Conservation (phyloP, 192 early-diverging fungal species). For the Backusella sp. region DNA sequence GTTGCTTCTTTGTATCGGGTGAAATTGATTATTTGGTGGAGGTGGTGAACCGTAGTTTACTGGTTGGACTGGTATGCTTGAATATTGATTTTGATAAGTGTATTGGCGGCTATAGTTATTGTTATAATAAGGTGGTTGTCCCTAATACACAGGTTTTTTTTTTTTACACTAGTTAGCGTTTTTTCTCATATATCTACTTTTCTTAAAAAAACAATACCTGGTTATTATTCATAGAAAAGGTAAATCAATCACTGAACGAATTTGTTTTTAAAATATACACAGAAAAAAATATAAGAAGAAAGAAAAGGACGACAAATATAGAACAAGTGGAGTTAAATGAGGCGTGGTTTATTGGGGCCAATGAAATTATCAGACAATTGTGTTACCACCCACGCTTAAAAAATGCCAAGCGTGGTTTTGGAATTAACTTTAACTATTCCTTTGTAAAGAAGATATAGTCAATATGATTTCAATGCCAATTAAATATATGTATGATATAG, state of each 20-base stretch:
- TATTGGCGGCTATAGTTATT: not conserved
- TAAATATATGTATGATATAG: too few relatives aligned
- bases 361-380: not conserved
- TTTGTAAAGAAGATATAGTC: not conserved
- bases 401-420: not conserved
- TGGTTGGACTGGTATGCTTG: not conserved
- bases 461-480: not conserved
- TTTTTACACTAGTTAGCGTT: not conserved
- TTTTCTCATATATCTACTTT: not conserved
- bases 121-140: not conserved
- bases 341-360: not conserved
- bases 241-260: not conserved
- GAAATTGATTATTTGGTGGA: not conserved
- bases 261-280: not conserved
- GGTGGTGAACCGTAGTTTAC: not conserved
- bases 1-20: slow-evolving; percentile 5
- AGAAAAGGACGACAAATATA: not conserved
- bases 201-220: not conserved
- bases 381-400: not conserved
- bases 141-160: not conserved
- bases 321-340: not conserved
- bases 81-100: not conserved
- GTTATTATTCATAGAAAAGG: not conserved
- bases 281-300: not conserved
- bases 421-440: not conserved